A percentile compares a stretch with the other conserved stretches of the same genome.
Evolutionary conservation across 2,329 filamentous ascomycete genomes (phyloP).

Genomic region (Dothideomycetidae sp.): DNA sequence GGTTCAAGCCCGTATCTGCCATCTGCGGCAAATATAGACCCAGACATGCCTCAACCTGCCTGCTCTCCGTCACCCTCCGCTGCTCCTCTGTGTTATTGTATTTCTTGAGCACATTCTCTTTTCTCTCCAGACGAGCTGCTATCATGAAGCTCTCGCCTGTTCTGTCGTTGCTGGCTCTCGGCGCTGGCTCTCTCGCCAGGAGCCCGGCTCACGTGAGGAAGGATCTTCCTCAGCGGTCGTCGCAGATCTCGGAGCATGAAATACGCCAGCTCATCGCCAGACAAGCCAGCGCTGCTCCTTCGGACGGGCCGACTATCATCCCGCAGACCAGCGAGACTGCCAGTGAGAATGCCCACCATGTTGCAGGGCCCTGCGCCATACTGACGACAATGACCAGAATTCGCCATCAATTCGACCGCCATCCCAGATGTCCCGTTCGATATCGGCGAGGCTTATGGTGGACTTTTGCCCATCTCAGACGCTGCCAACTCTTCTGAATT

Average conservation of each 20-base stretch:
- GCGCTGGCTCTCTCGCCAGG: slow-evolving; percentile 7
- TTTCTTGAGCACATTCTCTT: too few relatives aligned
- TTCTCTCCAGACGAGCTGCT: not conserved
- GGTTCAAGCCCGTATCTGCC: not conserved
- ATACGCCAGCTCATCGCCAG: slow-evolving; percentile 5
- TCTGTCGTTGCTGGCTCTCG: slow-evolving; percentile 8
- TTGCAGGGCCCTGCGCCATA: not conserved
- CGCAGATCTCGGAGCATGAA: slow-evolving; percentile 6
- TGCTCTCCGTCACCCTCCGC: not conserved
- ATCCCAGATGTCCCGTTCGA: slow-evolving; percentile 26
- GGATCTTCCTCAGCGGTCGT: slow-evolving; percentile 12
- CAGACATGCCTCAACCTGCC: not conserved
- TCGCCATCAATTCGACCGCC: slow-evolving; percentile 13
- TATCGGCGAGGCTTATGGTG: slow-evolving; percentile 40
- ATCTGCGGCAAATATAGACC: not conserved
- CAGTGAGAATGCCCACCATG: slow-evolving; percentile 20
- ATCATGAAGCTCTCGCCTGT: slow-evolving; percentile 6
- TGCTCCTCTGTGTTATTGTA: too few relatives aligned
- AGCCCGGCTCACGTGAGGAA: slow-evolving; percentile 18
- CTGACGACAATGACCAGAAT: slow-evolving; percentile 9
- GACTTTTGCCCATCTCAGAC: slow-evolving; percentile 39
- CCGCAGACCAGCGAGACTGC: slow-evolving; percentile 29
- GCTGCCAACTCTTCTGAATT: slow-evolving; percentile 30
- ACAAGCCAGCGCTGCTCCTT: slow-evolving; percentile 3
- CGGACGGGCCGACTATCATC: slow-evolving; percentile 20